Conservation (phyloP, 2,329 filamentous ascomycete genomes). For the Monosporascus sp. region DNA sequence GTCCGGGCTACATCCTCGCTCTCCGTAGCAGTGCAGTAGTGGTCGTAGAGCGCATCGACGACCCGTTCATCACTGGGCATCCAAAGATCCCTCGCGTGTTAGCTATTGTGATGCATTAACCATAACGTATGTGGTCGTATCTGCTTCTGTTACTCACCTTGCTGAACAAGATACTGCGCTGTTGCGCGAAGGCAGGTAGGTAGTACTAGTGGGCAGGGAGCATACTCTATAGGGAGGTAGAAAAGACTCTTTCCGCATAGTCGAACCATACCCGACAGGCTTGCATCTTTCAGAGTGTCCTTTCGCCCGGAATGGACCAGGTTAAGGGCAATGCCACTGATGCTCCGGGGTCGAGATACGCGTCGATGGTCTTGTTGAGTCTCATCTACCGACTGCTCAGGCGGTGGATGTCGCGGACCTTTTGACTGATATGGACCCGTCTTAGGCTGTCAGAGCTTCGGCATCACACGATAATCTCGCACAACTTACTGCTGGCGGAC, state of each 20-base stretch:
- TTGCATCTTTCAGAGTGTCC: slow-evolving; percentile 41
- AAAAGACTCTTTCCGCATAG: slow-evolving; percentile 58
- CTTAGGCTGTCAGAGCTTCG: neutral
- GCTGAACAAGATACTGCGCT: slow-evolving; percentile 56
- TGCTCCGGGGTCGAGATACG: slow-evolving; percentile 43
- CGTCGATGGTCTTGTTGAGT: slow-evolving; percentile 17
- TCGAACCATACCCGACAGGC: slow-evolving; percentile 54
- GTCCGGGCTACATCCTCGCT: slow-evolving; percentile 49
- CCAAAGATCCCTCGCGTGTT: slow-evolving; percentile 54
- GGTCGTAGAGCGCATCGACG: slow-evolving; percentile 55
- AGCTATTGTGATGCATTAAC: slow-evolving; percentile 18
- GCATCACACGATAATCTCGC: neutral
- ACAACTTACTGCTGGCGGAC: slow-evolving; percentile 13
- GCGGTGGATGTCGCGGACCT: slow-evolving; percentile 29
- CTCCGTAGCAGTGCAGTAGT: slow-evolving; percentile 51
- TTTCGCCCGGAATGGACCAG: slow-evolving; percentile 37
- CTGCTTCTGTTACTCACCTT: slow-evolving; percentile 37
- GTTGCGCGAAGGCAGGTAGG: slow-evolving; percentile 63
- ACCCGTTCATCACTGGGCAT: slow-evolving; percentile 53
- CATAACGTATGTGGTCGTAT: neutral
- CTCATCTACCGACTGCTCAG: slow-evolving; percentile 22
- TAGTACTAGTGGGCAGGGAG: slow-evolving; percentile 50
- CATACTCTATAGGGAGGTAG: slow-evolving; percentile 54
- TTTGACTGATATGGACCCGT: slow-evolving; percentile 15
- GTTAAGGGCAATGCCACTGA: slow-evolving; percentile 48